Evolutionary conservation across 306 rosid genomes (phyloP), one percentile per base, ranked within the genome.

Genomic region (Carpinus fangiana): DNA sequence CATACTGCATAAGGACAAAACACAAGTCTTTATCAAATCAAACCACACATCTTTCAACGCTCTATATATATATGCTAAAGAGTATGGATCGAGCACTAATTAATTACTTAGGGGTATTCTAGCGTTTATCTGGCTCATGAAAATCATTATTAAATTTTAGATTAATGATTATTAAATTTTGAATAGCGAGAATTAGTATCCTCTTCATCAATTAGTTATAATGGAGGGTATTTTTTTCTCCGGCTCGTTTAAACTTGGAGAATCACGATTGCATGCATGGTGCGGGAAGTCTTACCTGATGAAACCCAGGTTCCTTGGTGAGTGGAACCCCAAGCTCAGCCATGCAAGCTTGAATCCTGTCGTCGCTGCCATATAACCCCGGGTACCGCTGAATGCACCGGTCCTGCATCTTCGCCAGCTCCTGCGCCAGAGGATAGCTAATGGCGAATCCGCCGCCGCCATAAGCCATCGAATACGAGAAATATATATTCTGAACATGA

Each of bases 381-480:
- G 98, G 98, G 54, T 93, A 95, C 11, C 98, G 59, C 14, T 91
- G 93, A 83, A 91, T 91, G 76, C 99, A 93, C 23, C 81, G 86
- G 69, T 95, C 99, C 52, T 95, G 99, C 89, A 93, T 91, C 86
- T 86, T 95, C 48, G 89, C 90, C 23, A 95, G 23, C 74, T 93
- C 97, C 68, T 47, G 51, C 0, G 98, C 99, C 87, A 95, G 79
- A 1, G 99, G 98, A 64, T 90, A 92, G 54, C 99, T 95, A 52
- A 95, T 89, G 0, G 99, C 99, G 28, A 95, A 95, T 68, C 99
- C 99, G 12, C 98, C 99, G 0, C 99, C 97, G 2, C 99, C 98
- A 61, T 79, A 95, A 0, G 99, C 99, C 98, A 95, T 93, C 5
- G 85, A 86, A 65, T 93, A 95, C 2, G 99, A 95, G 76, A 95